These are phyloP conservation scores for Lichtheimia hyalospora DNA, from an alignment of 371 early-diverging fungal species.

Conservation along the genomic window DNA sequence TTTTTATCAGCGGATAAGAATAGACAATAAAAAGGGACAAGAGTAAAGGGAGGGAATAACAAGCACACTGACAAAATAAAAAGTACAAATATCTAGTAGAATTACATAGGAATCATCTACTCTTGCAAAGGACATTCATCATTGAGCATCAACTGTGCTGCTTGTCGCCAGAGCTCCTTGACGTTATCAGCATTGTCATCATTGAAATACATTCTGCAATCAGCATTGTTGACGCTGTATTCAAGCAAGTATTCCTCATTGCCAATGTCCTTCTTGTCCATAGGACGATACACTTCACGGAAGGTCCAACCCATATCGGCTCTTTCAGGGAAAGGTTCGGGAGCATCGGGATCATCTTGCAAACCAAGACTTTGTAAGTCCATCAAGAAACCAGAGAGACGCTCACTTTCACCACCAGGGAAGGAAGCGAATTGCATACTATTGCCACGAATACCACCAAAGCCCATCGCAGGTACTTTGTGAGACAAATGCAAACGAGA, in stretches of 20 bases:
- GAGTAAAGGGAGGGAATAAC: background rate
- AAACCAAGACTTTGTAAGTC: constrained; percentile 41
- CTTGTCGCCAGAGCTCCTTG: constrained; percentile 44
- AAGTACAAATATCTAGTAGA: background rate
- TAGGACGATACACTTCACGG: constrained; percentile 49
- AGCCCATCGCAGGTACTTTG: constrained; percentile 50
- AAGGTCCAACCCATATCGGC: constrained; percentile 60
- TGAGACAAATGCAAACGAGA: constrained; percentile 51
- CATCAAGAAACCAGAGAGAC: constrained; percentile 46
- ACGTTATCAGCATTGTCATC: constrained; percentile 46
- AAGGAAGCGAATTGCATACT: constrained; percentile 55
- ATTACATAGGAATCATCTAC: background rate
- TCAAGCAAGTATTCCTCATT: constrained; percentile 37
- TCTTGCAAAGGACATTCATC: constrained; percentile 38
- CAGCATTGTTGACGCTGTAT: constrained; percentile 49
- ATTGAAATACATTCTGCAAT: constrained; percentile 45
- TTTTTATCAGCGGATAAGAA: constrained; percentile 1
- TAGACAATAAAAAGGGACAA: background rate
- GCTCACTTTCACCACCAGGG: constrained; percentile 55
- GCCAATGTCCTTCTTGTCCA: constrained; percentile 18
- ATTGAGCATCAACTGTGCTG: constrained; percentile 30
- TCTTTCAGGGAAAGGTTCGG: constrained; percentile 46
- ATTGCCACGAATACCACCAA: constrained; percentile 54
- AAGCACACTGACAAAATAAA: background rate
- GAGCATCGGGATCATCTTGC: constrained; percentile 41